Evolutionary conservation across 2,329 filamentous ascomycete genomes (phyloP).

Genomic region (Sarocladium strictum): DNA sequence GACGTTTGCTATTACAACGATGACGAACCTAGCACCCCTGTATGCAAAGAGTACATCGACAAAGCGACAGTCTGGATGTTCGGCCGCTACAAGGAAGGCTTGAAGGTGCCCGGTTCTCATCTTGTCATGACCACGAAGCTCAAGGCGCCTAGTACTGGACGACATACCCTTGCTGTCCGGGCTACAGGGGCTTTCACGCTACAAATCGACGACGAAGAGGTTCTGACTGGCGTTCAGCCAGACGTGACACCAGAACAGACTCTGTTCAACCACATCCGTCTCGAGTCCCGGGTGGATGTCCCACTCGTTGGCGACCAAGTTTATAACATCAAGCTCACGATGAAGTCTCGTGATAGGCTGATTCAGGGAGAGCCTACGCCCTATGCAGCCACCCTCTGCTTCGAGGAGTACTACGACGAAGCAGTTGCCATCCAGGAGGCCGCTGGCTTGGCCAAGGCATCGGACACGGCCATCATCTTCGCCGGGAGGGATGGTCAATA

Average conservation of each 20-base stretch:
- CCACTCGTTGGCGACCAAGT: conserved; percentile 34
- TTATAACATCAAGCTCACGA: conserved; percentile 55
- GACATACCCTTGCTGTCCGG: neutral
- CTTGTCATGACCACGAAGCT: neutral
- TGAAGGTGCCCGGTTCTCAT: neutral
- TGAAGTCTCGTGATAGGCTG: conserved; percentile 51
- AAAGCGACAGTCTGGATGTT: neutral
- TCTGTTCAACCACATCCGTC: neutral
- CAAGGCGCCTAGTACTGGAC: neutral
- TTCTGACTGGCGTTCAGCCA: neutral
- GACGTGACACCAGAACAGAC: neutral
- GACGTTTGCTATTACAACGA: neutral
- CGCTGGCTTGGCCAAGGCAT: conserved; percentile 58
- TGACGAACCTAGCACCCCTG: neutral
- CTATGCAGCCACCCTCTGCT: conserved; percentile 55
- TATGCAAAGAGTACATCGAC: neutral
- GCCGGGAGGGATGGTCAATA: conserved; percentile 74
- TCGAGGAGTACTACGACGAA: conserved; percentile 48
- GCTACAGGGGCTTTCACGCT: neutral
- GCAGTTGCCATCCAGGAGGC: conserved; percentile 60
- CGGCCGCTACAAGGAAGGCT: neutral
- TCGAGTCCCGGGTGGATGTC: neutral
- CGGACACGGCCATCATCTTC: conserved; percentile 73
- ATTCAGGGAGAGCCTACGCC: conserved; percentile 45
- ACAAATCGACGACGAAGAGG: neutral